Evolutionary conservation across 2,329 filamentous ascomycete genomes (phyloP).

Genomic region (Elsinoe perseae): DNA sequence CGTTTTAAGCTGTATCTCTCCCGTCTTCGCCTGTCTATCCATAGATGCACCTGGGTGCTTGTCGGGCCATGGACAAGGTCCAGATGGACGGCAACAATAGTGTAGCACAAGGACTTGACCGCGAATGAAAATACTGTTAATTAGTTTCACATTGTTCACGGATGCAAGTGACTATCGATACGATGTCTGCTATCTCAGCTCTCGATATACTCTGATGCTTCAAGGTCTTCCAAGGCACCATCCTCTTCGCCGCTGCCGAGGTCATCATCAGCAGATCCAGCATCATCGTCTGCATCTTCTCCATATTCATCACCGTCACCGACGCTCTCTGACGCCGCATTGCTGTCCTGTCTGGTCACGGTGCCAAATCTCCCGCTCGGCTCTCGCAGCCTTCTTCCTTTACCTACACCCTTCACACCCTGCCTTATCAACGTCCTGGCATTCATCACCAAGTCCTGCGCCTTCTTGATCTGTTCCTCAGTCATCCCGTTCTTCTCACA

Average conservation of each 20-base stretch:
- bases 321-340: neutral
- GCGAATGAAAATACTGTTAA: conserved; percentile 13
- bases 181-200: neutral
- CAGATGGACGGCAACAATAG: neutral
- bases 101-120: conserved; percentile 9
- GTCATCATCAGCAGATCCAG: conserved; percentile 15
- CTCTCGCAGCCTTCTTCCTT: neutral
- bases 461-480: conserved; percentile 16
- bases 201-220: conserved; percentile 11
- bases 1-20: neutral
- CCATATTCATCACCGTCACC: conserved; percentile 17
- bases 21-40: neutral
- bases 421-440: conserved; percentile 17
- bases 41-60: neutral
- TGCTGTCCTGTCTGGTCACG: neutral
- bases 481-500: neutral
- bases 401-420: conserved; percentile 18
- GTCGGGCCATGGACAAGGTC: neutral
- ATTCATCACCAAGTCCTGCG: conserved; percentile 15
- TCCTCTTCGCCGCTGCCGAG: neutral
- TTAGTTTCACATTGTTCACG: neutral
- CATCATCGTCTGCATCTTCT: conserved; percentile 16
- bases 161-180: neutral
- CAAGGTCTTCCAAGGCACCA: conserved; percentile 16
- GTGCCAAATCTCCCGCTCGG: conserved; percentile 10